Conservation (phyloP, 768 basidiomycete genomes). For the Plicaturopsis crispa region DNA sequence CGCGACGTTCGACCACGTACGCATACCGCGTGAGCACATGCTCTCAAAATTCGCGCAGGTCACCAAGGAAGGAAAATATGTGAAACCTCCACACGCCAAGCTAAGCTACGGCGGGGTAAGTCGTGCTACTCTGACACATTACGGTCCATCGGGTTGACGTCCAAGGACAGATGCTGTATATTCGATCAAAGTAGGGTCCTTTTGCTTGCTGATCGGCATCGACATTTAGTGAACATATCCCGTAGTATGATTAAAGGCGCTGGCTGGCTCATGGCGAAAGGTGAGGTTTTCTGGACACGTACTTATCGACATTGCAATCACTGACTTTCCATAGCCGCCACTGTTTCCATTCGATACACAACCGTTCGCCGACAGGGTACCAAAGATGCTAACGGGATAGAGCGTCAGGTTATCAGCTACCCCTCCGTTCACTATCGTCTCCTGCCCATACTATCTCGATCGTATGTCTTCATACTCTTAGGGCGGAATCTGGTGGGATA, state of each 20-base stretch:
- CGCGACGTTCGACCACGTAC: slow-evolving; percentile 55
- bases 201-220: not conserved
- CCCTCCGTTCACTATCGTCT: slow-evolving; percentile 71
- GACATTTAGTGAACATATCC: not conserved
- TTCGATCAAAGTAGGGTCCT: slow-evolving; percentile 57
- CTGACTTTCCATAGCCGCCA: slow-evolving; percentile 31
- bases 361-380: slow-evolving; percentile 68
- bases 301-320: not conserved
- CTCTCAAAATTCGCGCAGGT: slow-evolving; percentile 68
- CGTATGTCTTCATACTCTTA: slow-evolving; percentile 62
- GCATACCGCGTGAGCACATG: slow-evolving; percentile 66
- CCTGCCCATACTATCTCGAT: slow-evolving; percentile 58
- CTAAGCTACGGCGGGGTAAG: slow-evolving; percentile 69
- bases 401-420: slow-evolving; percentile 62
- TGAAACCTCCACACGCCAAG: slow-evolving; percentile 64
- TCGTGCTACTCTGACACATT: slow-evolving; percentile 11
- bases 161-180: slow-evolving; percentile 58
- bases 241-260: slow-evolving; percentile 55
- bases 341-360: slow-evolving; percentile 62
- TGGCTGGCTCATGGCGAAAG: slow-evolving; percentile 62
- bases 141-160: not conserved
- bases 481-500: slow-evolving; percentile 49
- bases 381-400: slow-evolving; percentile 40
- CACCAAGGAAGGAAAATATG: slow-evolving; percentile 55
- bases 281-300: slow-evolving; percentile 21